A percentile compares a stretch with the other conserved stretches of the same genome.
Conservation (phyloP, 2,329 filamentous ascomycete species). For the Cytospora piceae region DNA sequence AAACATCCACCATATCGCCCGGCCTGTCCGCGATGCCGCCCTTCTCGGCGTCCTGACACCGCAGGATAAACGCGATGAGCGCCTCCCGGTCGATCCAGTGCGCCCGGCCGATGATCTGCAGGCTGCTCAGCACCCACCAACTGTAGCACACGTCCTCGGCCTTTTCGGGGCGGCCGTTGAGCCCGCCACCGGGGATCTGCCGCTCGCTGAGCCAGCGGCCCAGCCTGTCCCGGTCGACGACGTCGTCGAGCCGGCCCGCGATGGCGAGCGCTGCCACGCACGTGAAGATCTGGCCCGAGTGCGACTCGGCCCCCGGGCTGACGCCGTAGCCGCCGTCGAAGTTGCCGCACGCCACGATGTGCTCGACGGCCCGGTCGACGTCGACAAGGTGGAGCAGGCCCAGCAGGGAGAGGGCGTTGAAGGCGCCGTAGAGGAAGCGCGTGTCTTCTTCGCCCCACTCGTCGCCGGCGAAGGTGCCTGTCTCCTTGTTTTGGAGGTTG, state of each 20-base stretch:
- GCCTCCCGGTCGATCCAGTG: constrained; percentile 92
- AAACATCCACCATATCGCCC: constrained; percentile 95
- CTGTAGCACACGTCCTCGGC: constrained; percentile 97
- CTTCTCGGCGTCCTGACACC: constrained; percentile 81
- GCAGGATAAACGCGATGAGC: constrained; percentile 79
- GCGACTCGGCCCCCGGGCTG: constrained; percentile 87
- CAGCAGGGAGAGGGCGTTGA: constrained; percentile 88
- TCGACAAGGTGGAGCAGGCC: constrained; percentile 74
- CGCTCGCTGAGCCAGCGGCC: constrained; percentile 92
- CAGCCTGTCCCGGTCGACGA: constrained; percentile 80
- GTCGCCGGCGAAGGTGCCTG: constrained; percentile 89
- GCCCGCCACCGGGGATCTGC: constrained; percentile 81
- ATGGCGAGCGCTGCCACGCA: constrained; percentile 88
- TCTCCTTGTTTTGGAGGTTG: constrained; percentile 75
- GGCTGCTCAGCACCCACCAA: constrained; percentile 95
- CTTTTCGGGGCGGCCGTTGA: constrained; percentile 96
- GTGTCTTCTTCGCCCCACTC: constrained; percentile 98
- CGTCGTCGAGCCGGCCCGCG: constrained; percentile 78
- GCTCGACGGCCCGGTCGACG: constrained; percentile 75
- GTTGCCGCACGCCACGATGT: constrained; percentile 84
- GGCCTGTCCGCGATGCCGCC: constrained; percentile 91
- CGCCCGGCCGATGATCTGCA: constrained; percentile 83
- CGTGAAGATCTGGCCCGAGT: constrained; percentile 94
- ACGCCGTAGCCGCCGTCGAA: constrained; percentile 94
- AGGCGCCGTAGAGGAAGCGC: constrained; percentile 86